Evolutionary conservation across 78 protist species (phyloP), one percentile per base, ranked within the genome.

Genomic region (Polysphondylium violaceum): DNA sequence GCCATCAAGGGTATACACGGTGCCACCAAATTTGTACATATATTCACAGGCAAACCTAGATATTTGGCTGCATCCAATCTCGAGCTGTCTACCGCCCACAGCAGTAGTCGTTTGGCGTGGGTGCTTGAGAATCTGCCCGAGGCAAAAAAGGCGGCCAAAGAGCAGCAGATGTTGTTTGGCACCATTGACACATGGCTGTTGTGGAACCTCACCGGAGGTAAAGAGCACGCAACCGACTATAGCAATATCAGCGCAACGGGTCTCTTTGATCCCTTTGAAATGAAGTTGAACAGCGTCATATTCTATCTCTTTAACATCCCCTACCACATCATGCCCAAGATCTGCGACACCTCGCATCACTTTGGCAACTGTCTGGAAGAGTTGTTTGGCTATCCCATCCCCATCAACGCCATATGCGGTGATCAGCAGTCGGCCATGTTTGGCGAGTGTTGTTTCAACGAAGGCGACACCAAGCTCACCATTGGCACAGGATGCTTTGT

Each of bases 401-500:
- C 86, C n/a, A 88, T 88, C 36, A 71, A 68, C 0, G 63, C 90
- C 0, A 3, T 77, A 2, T 63, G 73, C 33, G 95, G 92, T 2
- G 95, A 91, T 27, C 95, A 91, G 38, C 95, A 91, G 4, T 60
- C 90, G 3, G 79, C 95, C 17, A 69, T 91, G 88, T 91, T 91
- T 81, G 95, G 95, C 11, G 74, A 91, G 40, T 78, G 95, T 36
- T 91, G 95, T 71, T 81, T 83, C 23, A 9, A 72, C 6, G 76
- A 78, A 29, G 95, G 95, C 17, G 88, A 78, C 2, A 74, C 86
- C 12, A 83, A 91, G 35, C 16, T 72, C 21, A 91, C 95, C 3
- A 69, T 91, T 50, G 95, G 95, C 11, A 91, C 95, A 11, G 95
- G 95, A 2, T 69, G 92, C 50, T 91, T 91, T 75, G 95, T 91